Conservation (phyloP, 768 basidiomycete genomes). For the Suillus decipiens region DNA sequence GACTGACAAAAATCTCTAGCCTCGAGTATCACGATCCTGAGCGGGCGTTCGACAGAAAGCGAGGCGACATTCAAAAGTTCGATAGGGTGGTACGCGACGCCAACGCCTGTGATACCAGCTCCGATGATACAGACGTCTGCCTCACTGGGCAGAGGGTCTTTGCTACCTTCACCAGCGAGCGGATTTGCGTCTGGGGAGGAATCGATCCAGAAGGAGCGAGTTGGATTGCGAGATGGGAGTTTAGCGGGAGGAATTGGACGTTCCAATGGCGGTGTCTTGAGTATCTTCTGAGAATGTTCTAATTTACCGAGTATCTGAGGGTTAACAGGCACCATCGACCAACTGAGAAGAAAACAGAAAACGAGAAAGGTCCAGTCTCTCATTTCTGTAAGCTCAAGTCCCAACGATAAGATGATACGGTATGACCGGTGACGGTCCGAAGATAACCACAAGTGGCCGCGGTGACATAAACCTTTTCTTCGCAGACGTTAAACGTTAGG, state of each 20-base stretch:
- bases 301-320: slow-evolving; percentile 1
- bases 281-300: background rate
- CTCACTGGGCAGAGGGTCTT: too few species aligned
- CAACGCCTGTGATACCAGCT: too few species aligned
- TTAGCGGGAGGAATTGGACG: too few species aligned
- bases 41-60: slow-evolving; percentile 18
- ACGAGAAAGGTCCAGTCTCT: background rate
- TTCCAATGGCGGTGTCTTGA: slow-evolving; percentile 2
- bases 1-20: slow-evolving; percentile 83
- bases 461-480: too few species aligned
- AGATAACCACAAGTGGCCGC: too few species aligned
- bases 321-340: background rate
- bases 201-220: too few species aligned
- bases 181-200: too few species aligned
- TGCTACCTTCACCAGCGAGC: too few species aligned
- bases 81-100: slow-evolving; percentile 36
- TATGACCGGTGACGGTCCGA: too few species aligned
- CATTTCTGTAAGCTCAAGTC: background rate
- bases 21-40: slow-evolving; percentile 72
- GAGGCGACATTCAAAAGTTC: slow-evolving; percentile 24
- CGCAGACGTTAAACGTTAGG: too few species aligned
- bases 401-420: background rate
- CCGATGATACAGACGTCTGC: too few species aligned
- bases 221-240: too few species aligned
- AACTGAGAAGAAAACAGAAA: background rate